Evolutionary conservation across 75 land plant genomes (phyloP), one percentile per base, ranked within the genome.

Genomic region (Selaginella tamariscina): DNA sequence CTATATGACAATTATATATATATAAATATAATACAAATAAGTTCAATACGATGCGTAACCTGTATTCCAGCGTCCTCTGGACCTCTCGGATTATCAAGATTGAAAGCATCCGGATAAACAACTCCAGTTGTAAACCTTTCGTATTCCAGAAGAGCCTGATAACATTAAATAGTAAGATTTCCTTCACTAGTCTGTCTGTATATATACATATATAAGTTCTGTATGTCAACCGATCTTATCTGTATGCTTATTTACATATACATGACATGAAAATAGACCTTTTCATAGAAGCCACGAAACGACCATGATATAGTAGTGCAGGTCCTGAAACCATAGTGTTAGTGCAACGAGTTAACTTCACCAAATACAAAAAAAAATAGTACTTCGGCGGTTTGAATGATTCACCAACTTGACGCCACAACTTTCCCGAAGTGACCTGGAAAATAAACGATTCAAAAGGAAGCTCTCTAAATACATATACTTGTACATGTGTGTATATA

Each of bases 301-400:
- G 97, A 83, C 97, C 97, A 91, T 29, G 97, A 91, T 2, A 91
- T 76, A 20, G 97, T 91, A 28, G 97, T 91, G 68, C 97, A 91
- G 32, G 94, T 89, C 80, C 97, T 91, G 85, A 55, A 71, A 8
- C 18, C 54, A 49, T 20, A 11, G 18, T 11, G 11, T 11, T 49
- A 11, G 20, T 49, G 20, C 20, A 49, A 49, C 11, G 11, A 49
- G 54, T 20, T 11, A 49, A 49, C n/a, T n/a, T 49, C 54, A 49
- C 54, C 54, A 49, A 65, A 32, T 55, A 27, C 30, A 20, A 56
- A 31, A 71, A 59, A 31, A 29, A 54, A 65, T 32, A 82, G 78
- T 81, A 91, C 97, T 86, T 91, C 21, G 97, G 97, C 5, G 97
- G 97, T 39, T 88, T 82, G 68, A 91, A 91, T 11, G 88, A 80